These are phyloP conservation scores for Vaccinium darrowii DNA, from an alignment of 148 eudicot genomes.

Conservation along the genomic window DNA sequence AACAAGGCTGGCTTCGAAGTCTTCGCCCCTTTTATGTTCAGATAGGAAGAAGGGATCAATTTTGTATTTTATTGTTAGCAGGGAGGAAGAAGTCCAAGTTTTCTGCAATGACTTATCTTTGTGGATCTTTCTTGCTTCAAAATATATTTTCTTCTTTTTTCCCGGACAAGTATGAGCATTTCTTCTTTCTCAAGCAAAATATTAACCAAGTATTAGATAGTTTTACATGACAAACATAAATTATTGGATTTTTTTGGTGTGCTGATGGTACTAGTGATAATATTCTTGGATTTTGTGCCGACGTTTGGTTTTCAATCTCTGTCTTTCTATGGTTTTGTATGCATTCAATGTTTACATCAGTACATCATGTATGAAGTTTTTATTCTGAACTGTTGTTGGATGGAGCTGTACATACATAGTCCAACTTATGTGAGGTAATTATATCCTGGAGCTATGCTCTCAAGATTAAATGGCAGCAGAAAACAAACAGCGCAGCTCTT, in stretches of 20 bases:
- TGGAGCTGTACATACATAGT: slow-evolving; percentile 5
- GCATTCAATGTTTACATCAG: neutral
- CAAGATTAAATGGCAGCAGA: neutral
- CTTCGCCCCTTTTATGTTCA: slow-evolving; percentile 30
- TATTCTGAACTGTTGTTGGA: neutral
- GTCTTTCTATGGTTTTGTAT: neutral
- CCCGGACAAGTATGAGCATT: neutral
- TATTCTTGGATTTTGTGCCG: neutral
- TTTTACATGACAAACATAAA: neutral
- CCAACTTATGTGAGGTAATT: neutral
- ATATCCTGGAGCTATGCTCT: neutral
- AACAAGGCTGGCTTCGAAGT: slow-evolving; percentile 36
- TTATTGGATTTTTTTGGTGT: neutral
- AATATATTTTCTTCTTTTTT: neutral
- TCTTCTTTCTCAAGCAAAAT: neutral
- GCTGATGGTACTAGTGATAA: neutral
- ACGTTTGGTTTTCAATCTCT: neutral
- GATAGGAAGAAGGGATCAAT: slow-evolving; percentile 36
- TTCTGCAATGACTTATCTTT: neutral
- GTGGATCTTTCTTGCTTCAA: neutral
- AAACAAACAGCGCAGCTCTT: neutral
- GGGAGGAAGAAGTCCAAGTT: neutral
- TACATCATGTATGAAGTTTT: neutral
- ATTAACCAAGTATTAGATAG: neutral
- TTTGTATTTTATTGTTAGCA: neutral